phyloP scores from a whole-genome alignment of 1,284 basidiomycete genomes.

The Agaricales sp. region DNA sequence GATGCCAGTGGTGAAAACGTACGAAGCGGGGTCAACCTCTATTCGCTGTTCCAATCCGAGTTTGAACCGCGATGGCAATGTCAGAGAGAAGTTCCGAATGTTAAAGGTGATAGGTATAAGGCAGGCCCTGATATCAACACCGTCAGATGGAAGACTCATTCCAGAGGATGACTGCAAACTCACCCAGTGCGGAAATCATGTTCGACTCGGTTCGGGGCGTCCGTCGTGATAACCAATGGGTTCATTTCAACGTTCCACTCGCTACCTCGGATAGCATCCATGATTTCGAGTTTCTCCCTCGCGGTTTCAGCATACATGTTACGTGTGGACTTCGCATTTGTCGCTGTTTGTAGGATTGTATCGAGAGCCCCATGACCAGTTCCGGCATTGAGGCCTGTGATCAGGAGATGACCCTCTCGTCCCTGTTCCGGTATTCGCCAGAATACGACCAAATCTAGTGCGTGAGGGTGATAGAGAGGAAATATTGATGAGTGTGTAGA shows the following conservation, averaged over 20 bases:
- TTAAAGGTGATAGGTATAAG: constrained; percentile 43
- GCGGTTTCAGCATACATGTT: constrained; percentile 88
- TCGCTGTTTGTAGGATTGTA: constrained; percentile 43
- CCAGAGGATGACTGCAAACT: constrained; percentile 15
- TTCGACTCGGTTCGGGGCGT: constrained; percentile 27
- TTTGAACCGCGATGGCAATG: constrained; percentile 27
- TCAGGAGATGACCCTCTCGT: constrained; percentile 49
- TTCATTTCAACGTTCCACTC: constrained; percentile 77
- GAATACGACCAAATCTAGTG: constrained; percentile 64
- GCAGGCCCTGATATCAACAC: constrained; percentile 24
- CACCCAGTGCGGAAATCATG: constrained; percentile 67
- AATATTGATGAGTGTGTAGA: constrained; percentile 51
- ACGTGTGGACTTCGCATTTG: constrained; percentile 56
- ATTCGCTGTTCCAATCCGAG: constrained; percentile 12
- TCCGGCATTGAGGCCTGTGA: constrained; percentile 54
- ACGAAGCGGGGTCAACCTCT: too few species aligned
- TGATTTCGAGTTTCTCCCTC: constrained; percentile 54
- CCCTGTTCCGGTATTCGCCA: constrained; percentile 56
- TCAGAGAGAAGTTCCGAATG: constrained; percentile 62
- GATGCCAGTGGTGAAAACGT: constrained; percentile 25
- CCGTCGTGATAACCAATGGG: constrained; percentile 47
- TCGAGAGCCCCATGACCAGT: constrained; percentile 56
- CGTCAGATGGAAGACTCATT: constrained; percentile 1
- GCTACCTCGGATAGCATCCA: constrained; percentile 55
- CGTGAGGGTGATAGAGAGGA: constrained; percentile 66